Evolutionary conservation across 257 asterid genomes (phyloP).

Genomic region (Fraxinus americana): DNA sequence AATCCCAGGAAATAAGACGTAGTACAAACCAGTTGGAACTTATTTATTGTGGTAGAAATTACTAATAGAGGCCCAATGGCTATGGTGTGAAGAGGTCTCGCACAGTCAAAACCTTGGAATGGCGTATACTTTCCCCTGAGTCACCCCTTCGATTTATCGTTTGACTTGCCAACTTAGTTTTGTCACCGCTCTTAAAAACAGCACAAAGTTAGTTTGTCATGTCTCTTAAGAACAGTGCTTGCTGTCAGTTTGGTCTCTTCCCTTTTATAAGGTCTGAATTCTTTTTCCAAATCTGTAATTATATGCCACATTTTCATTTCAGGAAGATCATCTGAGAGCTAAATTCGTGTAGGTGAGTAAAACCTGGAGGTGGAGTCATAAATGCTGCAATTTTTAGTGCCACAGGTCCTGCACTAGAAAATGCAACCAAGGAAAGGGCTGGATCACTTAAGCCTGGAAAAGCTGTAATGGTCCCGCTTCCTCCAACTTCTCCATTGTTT

Average conservation of each 20-base stretch:
- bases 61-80: neutral
- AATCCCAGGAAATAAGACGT: neutral
- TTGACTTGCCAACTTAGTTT: neutral
- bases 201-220: neutral
- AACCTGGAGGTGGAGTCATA: constrained; percentile 93
- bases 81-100: neutral
- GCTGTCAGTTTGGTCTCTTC: neutral
- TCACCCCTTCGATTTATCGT: neutral
- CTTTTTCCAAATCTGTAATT: constrained; percentile 20
- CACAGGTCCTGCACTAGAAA: constrained; percentile 69
- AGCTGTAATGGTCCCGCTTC: constrained; percentile 65
- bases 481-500: constrained; percentile 73
- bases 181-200: too few species aligned
- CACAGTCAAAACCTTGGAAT: neutral
- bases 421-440: constrained; percentile 77
- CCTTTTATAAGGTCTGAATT: neutral
- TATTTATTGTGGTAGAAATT: neutral
- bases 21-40: neutral
- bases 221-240: neutral
- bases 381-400: constrained; percentile 87
- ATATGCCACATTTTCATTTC: constrained; percentile 19
- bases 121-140: neutral
- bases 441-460: constrained; percentile 67
- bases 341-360: constrained; percentile 69
- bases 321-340: constrained; percentile 38